Evolutionary conservation across 441 rosid genomes (phyloP), one percentile per base, ranked within the genome.

Genomic region (Hura crepitans): DNA sequence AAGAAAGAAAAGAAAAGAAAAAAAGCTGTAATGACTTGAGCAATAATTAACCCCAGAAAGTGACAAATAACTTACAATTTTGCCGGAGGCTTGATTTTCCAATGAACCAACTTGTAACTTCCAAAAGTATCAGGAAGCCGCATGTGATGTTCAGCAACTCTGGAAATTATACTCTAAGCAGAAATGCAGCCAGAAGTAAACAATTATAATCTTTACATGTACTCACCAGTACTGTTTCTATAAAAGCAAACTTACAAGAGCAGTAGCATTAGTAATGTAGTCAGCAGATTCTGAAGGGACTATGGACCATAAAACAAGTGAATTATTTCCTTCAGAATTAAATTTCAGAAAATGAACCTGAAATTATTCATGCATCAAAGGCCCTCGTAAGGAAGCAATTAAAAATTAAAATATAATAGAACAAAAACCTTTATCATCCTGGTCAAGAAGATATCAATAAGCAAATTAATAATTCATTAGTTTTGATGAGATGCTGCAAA

Each of bases 61-160:
- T 47, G 5, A 42, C 47, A 71, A 62, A 59, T 59, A 50, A 63
- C 63, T 4, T 84, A 93, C 95, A 79, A 65, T 39, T 80, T 56
- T 54, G 30, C 60, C 47, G 76, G 75, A 66, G 90, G 90, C 79
- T 87, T 83, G 61, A 87, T 76, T 75, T 88, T 81, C 93, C 96
- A 88, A 14, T 74, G 68, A 55, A 90, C 57, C 74, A 88, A 77
- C 76, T 83, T 37, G 46, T 92, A 92, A 76, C 66, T 81, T 81
- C 94, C 97, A 42, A 83, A 89, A 22, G 60, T 70, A 47, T 78
- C 80, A 62, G 95, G 93, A 75, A 93, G 92, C 72, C 65, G 81
- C 74, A 91, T 66, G 11, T 67, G 87, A 70, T 88, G 89, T 70
- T 86, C 88, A 27, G 85, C 79, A 78, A 91, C 83, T 70, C 65